Conservation (phyloP, 495 filamentous ascomycete genomes). For the Clavariopsis aquatica region DNA sequence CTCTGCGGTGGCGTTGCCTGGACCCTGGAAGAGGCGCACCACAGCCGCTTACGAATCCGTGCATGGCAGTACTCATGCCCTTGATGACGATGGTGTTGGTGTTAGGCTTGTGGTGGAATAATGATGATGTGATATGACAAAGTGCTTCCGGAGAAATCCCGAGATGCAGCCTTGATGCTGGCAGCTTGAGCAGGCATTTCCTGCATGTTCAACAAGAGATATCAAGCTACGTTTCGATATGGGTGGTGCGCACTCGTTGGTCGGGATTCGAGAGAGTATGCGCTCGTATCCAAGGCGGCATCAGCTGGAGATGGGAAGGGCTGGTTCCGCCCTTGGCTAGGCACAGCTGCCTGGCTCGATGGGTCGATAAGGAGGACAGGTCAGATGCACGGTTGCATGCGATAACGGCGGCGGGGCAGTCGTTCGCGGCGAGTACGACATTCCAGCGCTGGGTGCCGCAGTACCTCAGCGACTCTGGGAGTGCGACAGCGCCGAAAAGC, state of each 20-base stretch:
- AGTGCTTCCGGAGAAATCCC: too few relatives aligned
- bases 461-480: too few relatives aligned
- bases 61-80: too few relatives aligned
- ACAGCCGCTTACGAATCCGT: too few relatives aligned
- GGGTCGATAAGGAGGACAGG: neutral
- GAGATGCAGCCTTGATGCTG: neutral
- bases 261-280: neutral
- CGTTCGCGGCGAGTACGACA: neutral
- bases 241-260: neutral
- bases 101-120: too few relatives aligned
- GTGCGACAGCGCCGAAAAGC: neutral
- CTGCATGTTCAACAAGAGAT: too few relatives aligned
- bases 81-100: too few relatives aligned
- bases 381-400: neutral
- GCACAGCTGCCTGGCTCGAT: neutral
- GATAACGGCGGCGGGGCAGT: conserved; percentile 19
- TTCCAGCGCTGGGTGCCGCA: neutral
- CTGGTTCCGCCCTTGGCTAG: neutral
- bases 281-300: neutral
- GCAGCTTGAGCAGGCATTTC: neutral
- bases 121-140: too few relatives aligned
- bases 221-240: neutral
- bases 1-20: too few relatives aligned
- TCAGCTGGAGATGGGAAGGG: neutral
- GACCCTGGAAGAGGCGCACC: too few relatives aligned